Conservation (phyloP, 1,139 yeast genomes). For the Candida tetrigidarum region DNA sequence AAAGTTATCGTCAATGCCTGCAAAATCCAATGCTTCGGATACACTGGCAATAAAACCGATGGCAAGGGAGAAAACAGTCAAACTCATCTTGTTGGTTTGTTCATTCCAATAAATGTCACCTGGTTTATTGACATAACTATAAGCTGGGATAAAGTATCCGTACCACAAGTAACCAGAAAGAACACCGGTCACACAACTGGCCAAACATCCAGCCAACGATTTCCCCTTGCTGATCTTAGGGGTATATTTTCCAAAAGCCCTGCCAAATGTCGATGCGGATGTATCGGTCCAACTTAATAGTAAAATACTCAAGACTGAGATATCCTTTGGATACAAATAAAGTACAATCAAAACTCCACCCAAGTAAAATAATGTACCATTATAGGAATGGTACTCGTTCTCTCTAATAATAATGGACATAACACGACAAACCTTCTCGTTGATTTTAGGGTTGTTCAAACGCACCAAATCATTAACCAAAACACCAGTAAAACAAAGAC, state of each 20-base stretch:
- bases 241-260: conserved; percentile 81
- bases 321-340: conserved; percentile 74
- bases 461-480: conserved; percentile 72
- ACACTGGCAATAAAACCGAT: conserved; percentile 81
- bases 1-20: conserved; percentile 85
- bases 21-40: conserved; percentile 81
- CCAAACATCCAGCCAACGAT: conserved; percentile 86
- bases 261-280: conserved; percentile 93
- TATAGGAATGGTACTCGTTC: conserved; percentile 66
- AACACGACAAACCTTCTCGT: conserved; percentile 61
- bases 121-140: conserved; percentile 48
- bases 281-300: conserved; percentile 97
- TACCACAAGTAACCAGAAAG: conserved; percentile 68
- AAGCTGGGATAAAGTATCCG: conserved; percentile 70
- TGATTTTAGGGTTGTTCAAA: conserved; percentile 61
- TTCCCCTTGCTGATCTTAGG: conserved; percentile 76
- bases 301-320: conserved; percentile 73
- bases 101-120: conserved; percentile 68
- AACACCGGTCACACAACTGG: conserved; percentile 81
- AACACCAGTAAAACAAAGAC: conserved; percentile 55
- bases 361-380: conserved; percentile 87
- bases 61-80: conserved; percentile 57
- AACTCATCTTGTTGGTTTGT: conserved; percentile 56
- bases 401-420: conserved; percentile 88
- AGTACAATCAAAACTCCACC: conserved; percentile 79